Evolutionary conservation across 805 yeast species (phyloP).

Genomic region (Candida chilensis): DNA sequence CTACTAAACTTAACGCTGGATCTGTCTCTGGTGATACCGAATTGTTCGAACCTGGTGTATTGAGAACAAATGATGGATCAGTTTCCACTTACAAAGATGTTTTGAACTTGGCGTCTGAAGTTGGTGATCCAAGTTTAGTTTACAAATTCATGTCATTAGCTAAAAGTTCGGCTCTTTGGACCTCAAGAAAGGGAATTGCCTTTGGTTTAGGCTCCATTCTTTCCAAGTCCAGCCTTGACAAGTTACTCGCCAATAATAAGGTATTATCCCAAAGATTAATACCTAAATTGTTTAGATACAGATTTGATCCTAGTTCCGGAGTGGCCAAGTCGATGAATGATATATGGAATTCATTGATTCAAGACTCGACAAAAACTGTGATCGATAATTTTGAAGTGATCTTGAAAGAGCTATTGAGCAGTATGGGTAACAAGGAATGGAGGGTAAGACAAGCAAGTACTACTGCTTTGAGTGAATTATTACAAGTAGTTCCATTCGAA

Average conservation of each 20-base stretch:
- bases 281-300: slow-evolving; percentile 77
- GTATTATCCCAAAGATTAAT: slow-evolving; percentile 51
- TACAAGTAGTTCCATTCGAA: slow-evolving; percentile 51
- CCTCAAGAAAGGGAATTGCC: slow-evolving; percentile 88
- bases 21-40: slow-evolving; percentile 71
- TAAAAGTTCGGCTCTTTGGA: slow-evolving; percentile 81
- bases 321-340: slow-evolving; percentile 81
- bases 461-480: slow-evolving; percentile 56
- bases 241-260: slow-evolving; percentile 44
- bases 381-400: slow-evolving; percentile 47
- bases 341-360: slow-evolving; percentile 72
- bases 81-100: slow-evolving; percentile 90
- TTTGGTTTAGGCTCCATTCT: slow-evolving; percentile 84
- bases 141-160: slow-evolving; percentile 93
- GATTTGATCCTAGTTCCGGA: slow-evolving; percentile 71
- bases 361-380: slow-evolving; percentile 44
- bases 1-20: slow-evolving; percentile 47
- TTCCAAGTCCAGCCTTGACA: slow-evolving; percentile 67
- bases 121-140: slow-evolving; percentile 90
- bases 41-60: slow-evolving; percentile 72
- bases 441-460: slow-evolving; percentile 86
- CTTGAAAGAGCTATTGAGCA: slow-evolving; percentile 48
- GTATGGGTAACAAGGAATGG: slow-evolving; percentile 86
- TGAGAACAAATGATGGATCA: slow-evolving; percentile 78
- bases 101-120: slow-evolving; percentile 80